A percentile compares a stretch with the other conserved stretches of the same genome.
These are phyloP conservation scores for Daldinia grandis DNA, from an alignment of 495 filamentous ascomycete genomes.

Conservation along the genomic window DNA sequence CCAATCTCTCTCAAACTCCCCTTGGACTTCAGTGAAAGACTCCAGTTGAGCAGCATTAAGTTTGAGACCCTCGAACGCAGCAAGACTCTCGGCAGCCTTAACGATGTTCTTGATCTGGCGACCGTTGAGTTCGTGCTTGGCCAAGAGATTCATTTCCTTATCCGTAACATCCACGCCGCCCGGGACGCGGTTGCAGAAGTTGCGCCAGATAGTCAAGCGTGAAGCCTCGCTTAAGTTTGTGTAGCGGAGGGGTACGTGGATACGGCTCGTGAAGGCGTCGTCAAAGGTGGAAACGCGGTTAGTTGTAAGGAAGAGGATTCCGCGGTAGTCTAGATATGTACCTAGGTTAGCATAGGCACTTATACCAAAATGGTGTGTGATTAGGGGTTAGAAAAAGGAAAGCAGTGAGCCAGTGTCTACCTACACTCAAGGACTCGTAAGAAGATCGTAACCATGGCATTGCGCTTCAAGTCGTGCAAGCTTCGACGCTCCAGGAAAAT, in stretches of 20 bases:
- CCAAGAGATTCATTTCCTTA: constrained; percentile 52
- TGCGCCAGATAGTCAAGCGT: constrained; percentile 56
- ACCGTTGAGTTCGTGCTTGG: constrained; percentile 62
- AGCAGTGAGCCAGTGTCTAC: neutral
- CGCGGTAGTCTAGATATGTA: constrained; percentile 62
- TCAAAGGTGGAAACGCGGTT: constrained; percentile 74
- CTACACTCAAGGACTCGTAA: constrained; percentile 38
- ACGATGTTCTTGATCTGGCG: constrained; percentile 71
- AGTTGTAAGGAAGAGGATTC: constrained; percentile 85
- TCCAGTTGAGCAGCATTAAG: constrained; percentile 19
- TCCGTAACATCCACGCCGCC: constrained; percentile 50
- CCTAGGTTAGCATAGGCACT: neutral
- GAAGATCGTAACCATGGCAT: constrained; percentile 57
- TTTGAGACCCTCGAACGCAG: constrained; percentile 48
- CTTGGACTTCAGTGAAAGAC: constrained; percentile 25
- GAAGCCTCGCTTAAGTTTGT: constrained; percentile 46
- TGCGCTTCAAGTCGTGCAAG: constrained; percentile 53
- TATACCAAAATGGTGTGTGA: no score
- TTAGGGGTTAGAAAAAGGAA: neutral
- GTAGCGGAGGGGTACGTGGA: constrained; percentile 55
- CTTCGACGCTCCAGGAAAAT: constrained; percentile 58
- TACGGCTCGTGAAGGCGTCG: constrained; percentile 59
- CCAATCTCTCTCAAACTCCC: constrained; percentile 33
- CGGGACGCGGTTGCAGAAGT: constrained; percentile 45
- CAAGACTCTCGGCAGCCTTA: constrained; percentile 59